phyloP scores from a whole-genome alignment of 768 basidiomycete species.

The Pleurotus platypus region DNA sequence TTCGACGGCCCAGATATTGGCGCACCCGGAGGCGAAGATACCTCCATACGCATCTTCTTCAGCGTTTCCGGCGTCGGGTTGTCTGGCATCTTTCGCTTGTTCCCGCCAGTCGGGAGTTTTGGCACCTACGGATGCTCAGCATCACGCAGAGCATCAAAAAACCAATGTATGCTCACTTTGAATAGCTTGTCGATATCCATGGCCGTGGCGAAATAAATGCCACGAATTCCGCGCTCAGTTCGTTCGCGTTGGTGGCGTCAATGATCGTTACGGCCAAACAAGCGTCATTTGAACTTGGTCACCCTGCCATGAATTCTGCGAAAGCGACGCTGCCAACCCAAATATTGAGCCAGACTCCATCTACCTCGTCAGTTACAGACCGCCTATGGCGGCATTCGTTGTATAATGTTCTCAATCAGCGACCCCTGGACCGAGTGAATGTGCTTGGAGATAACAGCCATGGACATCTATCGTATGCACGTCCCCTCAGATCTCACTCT shows the following conservation, averaged over 20 bases:
- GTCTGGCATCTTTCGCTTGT: constrained; percentile 74
- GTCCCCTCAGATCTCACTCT: not conserved
- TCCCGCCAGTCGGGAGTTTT: constrained; percentile 58
- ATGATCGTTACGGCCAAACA: not conserved
- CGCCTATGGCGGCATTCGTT: constrained; percentile 2
- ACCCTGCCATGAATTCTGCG: not conserved
- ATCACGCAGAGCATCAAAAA: not conserved
- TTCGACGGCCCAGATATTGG: constrained; percentile 13
- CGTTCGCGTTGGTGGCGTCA: constrained; percentile 1
- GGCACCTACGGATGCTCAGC: constrained; percentile 44
- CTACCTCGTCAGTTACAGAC: not conserved
- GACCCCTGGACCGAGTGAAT: constrained; percentile 57
- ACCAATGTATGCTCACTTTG: constrained; percentile 29
- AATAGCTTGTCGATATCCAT: constrained; percentile 46
- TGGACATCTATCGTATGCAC: constrained; percentile 68
- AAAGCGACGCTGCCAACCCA: not conserved
- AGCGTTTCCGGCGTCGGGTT: constrained; percentile 79
- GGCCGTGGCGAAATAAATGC: constrained; percentile 4
- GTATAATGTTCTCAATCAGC: not conserved
- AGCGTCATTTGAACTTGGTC: not conserved
- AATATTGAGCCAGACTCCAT: not conserved
- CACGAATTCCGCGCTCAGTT: not conserved
- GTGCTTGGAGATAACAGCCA: constrained; percentile 58
- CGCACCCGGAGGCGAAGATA: constrained; percentile 12
- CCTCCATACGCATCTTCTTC: constrained; percentile 71